Conservation (phyloP, 169 alveolate genomes). For the Cystoisospora suis region DNA sequence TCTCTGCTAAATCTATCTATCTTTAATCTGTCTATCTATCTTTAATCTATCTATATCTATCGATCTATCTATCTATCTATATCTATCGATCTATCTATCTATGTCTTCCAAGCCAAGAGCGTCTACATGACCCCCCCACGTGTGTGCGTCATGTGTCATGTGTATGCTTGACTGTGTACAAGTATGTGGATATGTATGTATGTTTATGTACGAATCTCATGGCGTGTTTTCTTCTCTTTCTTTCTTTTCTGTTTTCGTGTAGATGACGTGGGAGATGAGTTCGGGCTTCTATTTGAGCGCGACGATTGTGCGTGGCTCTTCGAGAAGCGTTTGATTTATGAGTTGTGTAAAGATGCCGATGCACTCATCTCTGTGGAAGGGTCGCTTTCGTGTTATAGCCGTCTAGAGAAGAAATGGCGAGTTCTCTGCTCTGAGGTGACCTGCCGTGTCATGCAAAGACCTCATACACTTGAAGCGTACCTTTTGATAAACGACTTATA, state of each 20-base stretch:
- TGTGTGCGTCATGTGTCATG: too few species aligned
- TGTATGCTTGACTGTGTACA: background rate
- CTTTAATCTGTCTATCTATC: too few species aligned
- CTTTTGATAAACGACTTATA: background rate
- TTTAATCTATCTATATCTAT: too few species aligned
- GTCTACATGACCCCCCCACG: too few species aligned
- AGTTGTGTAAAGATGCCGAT: background rate
- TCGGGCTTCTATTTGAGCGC: slow-evolving; percentile 23
- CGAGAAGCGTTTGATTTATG: background rate
- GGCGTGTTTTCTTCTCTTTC: background rate
- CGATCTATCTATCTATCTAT: too few species aligned
- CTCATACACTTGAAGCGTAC: slow-evolving; percentile 10
- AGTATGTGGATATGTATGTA: background rate
- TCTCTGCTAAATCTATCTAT: too few species aligned
- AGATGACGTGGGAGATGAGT: slow-evolving; percentile 31
- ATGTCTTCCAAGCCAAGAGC: too few species aligned
- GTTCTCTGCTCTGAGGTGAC: background rate
- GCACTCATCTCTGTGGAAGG: background rate
- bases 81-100: too few species aligned
- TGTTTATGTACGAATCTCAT: background rate
- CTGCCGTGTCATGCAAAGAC: slow-evolving; percentile 14
- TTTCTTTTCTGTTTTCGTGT: background rate
- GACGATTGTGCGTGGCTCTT: slow-evolving; percentile 25
- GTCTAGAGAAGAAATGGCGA: background rate
- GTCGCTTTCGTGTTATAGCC: background rate